Conservation (phyloP, 805 yeast species). For the Kodamaea hsintzibuensis region DNA sequence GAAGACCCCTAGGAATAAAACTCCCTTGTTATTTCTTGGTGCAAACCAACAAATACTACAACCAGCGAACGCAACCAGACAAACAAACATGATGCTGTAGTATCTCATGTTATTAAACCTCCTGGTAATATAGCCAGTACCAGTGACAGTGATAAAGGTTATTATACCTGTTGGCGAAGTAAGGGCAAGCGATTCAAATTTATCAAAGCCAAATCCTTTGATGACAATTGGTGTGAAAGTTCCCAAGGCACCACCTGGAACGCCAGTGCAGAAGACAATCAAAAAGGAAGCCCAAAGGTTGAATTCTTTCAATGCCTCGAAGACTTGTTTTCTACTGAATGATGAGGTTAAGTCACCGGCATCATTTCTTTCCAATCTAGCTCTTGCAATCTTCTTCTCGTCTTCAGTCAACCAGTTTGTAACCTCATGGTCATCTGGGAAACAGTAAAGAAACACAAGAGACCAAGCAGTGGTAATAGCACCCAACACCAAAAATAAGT, state of each 20-base stretch:
- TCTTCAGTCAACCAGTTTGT: not conserved
- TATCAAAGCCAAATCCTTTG: not conserved
- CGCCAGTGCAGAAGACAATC: slow-evolving; percentile 1
- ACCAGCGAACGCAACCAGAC: not conserved
- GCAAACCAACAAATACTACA: slow-evolving; percentile 3
- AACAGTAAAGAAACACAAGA: slow-evolving; percentile 9
- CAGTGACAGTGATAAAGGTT: not conserved
- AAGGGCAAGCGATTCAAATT: not conserved
- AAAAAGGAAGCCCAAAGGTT: slow-evolving; percentile 2
- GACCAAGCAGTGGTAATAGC: slow-evolving; percentile 1
- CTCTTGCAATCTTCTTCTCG: slow-evolving; percentile 1
- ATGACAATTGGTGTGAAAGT: not conserved
- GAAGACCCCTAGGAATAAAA: not conserved
- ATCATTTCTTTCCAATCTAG: slow-evolving; percentile 2
- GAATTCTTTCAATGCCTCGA: slow-evolving; percentile 1
- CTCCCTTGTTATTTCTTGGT: not conserved
- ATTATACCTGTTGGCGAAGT: not conserved
- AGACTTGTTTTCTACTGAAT: not conserved
- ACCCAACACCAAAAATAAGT: slow-evolving; percentile 6
- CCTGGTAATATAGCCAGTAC: not conserved
- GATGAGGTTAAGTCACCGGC: not conserved
- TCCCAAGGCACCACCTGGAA: slow-evolving; percentile 1
- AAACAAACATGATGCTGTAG: not conserved
- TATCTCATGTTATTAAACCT: not conserved
- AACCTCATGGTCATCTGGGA: slow-evolving; percentile 5